These are phyloP conservation scores for Craspedostauros australis DNA, from an alignment of 108 stramenopile species.

Conservation along the genomic window DNA sequence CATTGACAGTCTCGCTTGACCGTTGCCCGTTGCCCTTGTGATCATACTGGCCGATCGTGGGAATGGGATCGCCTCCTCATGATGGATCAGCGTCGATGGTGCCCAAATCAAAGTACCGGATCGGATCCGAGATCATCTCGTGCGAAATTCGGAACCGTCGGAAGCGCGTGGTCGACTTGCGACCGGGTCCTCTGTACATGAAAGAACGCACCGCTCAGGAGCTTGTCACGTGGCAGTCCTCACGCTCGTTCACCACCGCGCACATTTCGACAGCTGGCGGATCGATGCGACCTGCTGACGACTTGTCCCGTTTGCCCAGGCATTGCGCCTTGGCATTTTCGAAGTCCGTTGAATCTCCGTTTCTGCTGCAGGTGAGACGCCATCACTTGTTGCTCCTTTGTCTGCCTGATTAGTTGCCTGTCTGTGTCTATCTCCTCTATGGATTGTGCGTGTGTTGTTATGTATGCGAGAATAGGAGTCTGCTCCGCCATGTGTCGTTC, in stretches of 20 bases:
- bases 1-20: too few species aligned
- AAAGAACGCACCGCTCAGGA: slow-evolving; percentile 77
- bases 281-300: slow-evolving; percentile 79
- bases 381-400: too few species aligned
- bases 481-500: too few species aligned
- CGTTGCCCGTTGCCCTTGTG: too few species aligned
- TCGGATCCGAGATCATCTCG: slow-evolving; percentile 50
- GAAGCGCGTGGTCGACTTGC: slow-evolving; percentile 58
- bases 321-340: slow-evolving; percentile 61
- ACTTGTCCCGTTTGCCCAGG: slow-evolving; percentile 79
- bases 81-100: slow-evolving; percentile 59
- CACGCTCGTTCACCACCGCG: slow-evolving; percentile 58
- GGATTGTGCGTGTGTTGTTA: too few species aligned
- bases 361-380: too few species aligned
- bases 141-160: slow-evolving; percentile 68
- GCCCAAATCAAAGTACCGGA: slow-evolving; percentile 62
- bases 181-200: slow-evolving; percentile 76
- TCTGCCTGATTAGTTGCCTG: too few species aligned
- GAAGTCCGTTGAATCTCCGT: too few species aligned
- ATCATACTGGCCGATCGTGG: slow-evolving; percentile 74
- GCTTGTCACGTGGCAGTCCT: slow-evolving; percentile 63
- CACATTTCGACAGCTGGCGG: slow-evolving; percentile 78
- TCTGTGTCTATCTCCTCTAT: too few species aligned
- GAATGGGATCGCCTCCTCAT: slow-evolving; percentile 77
- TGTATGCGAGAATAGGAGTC: too few species aligned